Conservation (phyloP, 106 monocot genomes). For the Platanthera zijinensis region DNA sequence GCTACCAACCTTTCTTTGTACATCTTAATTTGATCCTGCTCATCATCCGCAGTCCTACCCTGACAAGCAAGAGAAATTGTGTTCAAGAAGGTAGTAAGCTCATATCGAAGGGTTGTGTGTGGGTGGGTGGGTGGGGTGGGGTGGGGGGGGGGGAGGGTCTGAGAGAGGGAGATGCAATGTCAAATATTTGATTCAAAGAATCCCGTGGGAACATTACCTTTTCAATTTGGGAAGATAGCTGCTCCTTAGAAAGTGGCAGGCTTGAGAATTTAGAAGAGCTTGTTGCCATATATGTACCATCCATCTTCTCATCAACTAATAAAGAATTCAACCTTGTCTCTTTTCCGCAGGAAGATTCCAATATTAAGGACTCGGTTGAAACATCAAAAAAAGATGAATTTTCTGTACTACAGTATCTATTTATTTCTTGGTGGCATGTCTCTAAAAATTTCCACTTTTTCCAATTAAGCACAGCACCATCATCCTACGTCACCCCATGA, state of each 20-base stretch:
- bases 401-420: conserved; percentile 17
- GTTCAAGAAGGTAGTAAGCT: conserved; percentile 7
- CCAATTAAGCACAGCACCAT: conserved; percentile 50
- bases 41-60: conserved; percentile 4
- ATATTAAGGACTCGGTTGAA: conserved; percentile 31
- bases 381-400: conserved; percentile 20
- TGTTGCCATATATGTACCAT: background rate
- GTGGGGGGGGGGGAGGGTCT: background rate
- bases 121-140: too few species aligned
- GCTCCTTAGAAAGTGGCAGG: conserved; percentile 7
- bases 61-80: conserved; percentile 8
- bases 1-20: conserved; percentile 27
- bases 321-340: conserved; percentile 8
- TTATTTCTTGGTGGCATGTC: conserved; percentile 10
- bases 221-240: background rate
- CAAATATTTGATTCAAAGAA: background rate
- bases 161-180: background rate
- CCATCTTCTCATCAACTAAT: conserved; percentile 14
- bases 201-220: conserved; percentile 5
- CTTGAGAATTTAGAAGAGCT: background rate
- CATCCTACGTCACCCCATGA: conserved; percentile 32
- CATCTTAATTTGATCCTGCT: conserved; percentile 15
- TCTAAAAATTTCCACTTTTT: conserved; percentile 52
- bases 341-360: conserved; percentile 26
- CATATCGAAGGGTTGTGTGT: background rate